Percentiles rank a stretch among this genome's conserved stretches.
These are phyloP conservation scores for Colletotrichum abscissum DNA, from an alignment of 2,329 filamentous ascomycete species.

Conservation along the genomic window DNA sequence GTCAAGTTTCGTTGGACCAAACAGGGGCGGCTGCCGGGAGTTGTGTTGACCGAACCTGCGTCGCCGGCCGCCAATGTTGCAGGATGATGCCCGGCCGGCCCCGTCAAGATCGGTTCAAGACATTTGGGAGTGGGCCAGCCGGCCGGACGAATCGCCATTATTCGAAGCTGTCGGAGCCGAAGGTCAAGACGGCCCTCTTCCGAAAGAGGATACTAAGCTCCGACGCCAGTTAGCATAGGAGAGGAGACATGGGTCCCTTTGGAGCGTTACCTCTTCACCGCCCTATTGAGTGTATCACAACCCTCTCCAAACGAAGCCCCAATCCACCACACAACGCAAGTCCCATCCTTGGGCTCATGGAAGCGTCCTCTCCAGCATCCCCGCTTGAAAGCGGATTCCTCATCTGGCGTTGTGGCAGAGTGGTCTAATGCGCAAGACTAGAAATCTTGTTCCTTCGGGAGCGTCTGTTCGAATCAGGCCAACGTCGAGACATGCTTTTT, in stretches of 20 bases:
- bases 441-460: slow-evolving; percentile 36
- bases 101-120: not conserved
- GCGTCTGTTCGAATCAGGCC: slow-evolving; percentile 36
- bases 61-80: not conserved
- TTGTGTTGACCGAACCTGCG: not conserved
- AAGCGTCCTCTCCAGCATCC: fast-evolving
- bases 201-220: not conserved
- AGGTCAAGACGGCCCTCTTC: not conserved
- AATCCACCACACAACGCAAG: not conserved
- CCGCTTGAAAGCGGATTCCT: not conserved
- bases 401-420: slow-evolving; percentile 33
- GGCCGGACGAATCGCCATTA: not conserved
- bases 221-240: not conserved
- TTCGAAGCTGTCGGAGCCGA: not conserved
- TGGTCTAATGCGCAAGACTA: slow-evolving; percentile 36
- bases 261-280: not conserved
- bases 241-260: not conserved
- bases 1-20: not conserved
- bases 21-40: not conserved
- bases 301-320: not conserved
- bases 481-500: slow-evolving; percentile 19
- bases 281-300: not conserved
- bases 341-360: not conserved
- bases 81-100: not conserved
- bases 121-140: not conserved